Evolutionary conservation across 352 stramenopile species (phyloP).

Genomic region (Globisporangium rhizosaccharum): DNA sequence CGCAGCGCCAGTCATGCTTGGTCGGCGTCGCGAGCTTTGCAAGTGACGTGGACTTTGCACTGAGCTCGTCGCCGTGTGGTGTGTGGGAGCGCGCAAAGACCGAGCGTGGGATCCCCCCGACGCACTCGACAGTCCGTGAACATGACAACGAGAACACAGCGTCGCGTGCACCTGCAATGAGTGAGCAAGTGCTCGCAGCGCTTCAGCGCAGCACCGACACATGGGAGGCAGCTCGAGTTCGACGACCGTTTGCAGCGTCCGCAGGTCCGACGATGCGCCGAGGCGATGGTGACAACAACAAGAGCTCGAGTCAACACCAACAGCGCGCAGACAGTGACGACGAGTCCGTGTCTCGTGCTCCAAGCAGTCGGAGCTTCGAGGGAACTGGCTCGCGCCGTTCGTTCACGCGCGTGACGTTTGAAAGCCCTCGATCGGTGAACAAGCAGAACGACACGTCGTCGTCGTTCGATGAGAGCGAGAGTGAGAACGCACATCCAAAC

Average conservation of each 20-base stretch:
- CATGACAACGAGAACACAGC: neutral
- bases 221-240: neutral
- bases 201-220: neutral
- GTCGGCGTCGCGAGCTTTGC: conserved; percentile 54
- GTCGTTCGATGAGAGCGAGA: neutral
- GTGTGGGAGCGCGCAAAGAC: conserved; percentile 35
- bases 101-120: conserved; percentile 24
- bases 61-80: conserved; percentile 25
- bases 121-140: neutral
- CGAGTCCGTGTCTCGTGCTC: neutral
- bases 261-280: neutral
- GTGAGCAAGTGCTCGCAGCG: too few species aligned
- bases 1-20: conserved; percentile 35
- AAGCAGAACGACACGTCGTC: neutral
- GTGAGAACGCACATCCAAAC: conserved; percentile 2
- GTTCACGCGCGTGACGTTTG: conserved; percentile 8
- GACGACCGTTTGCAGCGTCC: neutral
- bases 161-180: too few species aligned
- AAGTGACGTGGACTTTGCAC: conserved; percentile 36
- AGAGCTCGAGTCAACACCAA: neutral
- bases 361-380: neutral
- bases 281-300: neutral
- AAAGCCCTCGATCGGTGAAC: neutral
- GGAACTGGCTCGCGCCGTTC: neutral
- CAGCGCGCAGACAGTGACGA: neutral